These are phyloP conservation scores for Areca catechu DNA, from an alignment of 176 grass and related monocot genomes.

Conservation along the genomic window DNA sequence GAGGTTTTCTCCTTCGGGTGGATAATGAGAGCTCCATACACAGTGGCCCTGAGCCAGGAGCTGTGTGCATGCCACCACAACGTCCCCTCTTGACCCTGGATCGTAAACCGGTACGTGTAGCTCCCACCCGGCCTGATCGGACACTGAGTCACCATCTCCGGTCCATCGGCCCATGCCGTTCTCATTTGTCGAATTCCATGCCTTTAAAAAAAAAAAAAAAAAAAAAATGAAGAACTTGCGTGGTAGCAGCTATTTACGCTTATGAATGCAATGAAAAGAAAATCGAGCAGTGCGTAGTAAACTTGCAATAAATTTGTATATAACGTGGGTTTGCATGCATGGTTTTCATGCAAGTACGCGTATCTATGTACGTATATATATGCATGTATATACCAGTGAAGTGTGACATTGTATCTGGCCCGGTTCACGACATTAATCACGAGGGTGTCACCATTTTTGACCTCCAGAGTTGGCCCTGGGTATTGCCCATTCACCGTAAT, in stretches of 20 bases:
- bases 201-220: no score
- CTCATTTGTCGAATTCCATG: slow-evolving; percentile 2
- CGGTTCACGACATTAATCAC: slow-evolving; percentile 42
- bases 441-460: slow-evolving; percentile 55
- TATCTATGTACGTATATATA: background rate
- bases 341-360: no score
- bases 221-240: no score
- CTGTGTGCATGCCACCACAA: slow-evolving; percentile 13
- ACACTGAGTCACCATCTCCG: slow-evolving; percentile 11
- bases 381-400: slow-evolving; percentile 39
- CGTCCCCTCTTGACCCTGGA: slow-evolving; percentile 8
- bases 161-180: slow-evolving; percentile 12
- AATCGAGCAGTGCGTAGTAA: no score
- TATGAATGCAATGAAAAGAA: no score
- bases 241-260: no score
- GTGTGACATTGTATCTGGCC: slow-evolving; percentile 55
- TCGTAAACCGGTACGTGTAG: slow-evolving; percentile 7
- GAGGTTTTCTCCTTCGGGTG: background rate
- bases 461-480: slow-evolving; percentile 67
- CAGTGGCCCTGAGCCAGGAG: slow-evolving; percentile 11
- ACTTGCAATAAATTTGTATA: no score
- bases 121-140: background rate
- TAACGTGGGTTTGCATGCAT: no score
- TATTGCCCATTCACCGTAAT: slow-evolving; percentile 76
- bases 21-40: slow-evolving; percentile 9